Evolutionary conservation across 176 grass and related monocot genomes (phyloP).

Genomic region (Triticum turgidum): DNA sequence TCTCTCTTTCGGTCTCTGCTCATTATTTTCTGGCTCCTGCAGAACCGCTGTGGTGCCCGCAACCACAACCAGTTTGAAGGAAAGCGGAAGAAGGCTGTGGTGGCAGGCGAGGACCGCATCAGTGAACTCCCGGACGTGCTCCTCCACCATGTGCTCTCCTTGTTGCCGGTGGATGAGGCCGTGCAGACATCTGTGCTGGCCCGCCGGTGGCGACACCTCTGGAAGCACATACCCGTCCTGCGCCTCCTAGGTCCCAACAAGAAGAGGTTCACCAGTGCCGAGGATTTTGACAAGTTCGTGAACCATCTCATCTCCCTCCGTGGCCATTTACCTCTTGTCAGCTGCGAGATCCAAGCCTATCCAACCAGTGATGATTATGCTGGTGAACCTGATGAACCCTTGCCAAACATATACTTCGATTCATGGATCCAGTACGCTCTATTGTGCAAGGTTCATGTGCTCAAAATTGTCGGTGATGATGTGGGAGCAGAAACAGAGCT

Average conservation of each 20-base stretch:
- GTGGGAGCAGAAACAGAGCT: not conserved
- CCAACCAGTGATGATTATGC: not conserved
- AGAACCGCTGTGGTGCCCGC: not conserved
- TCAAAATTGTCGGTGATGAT: not conserved
- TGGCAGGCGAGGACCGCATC: not conserved
- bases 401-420: not conserved
- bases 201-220: not conserved
- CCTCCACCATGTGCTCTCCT: not conserved
- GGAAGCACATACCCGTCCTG: not conserved
- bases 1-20: not conserved
- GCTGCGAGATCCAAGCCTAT: not conserved
- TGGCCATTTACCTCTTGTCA: not conserved
- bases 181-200: not conserved
- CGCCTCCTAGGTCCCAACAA: not conserved
- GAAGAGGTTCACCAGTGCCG: not conserved
- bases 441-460: not conserved
- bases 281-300: not conserved
- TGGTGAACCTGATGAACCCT: not conserved
- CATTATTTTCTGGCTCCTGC: not conserved
- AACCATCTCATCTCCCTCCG: not conserved
- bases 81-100: not conserved
- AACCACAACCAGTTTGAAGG: not conserved
- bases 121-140: not conserved
- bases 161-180: not conserved
- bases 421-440: slow-evolving; percentile 3